phyloP scores from a whole-genome alignment of 441 rosid species.

The Arabidopsis lyrata region DNA sequence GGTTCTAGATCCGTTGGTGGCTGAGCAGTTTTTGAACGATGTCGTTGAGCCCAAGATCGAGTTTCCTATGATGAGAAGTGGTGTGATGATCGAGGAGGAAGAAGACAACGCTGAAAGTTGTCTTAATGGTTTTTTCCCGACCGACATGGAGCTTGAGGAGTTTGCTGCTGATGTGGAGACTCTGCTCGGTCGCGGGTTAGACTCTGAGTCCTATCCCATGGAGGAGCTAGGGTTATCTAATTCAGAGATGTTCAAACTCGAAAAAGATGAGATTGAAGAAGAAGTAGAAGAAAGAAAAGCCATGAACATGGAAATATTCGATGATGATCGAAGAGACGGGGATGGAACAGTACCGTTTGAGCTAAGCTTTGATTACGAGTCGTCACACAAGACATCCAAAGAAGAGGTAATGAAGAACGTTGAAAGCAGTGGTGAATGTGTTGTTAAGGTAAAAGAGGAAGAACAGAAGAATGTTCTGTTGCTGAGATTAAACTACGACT shows the following conservation, averaged over 20 bases:
- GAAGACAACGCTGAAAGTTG: conserved; percentile 50
- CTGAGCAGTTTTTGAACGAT: conserved; percentile 54
- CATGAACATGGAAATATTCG: conserved; percentile 21
- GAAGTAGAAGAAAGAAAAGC: conserved; percentile 35
- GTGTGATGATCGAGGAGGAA: conserved; percentile 29
- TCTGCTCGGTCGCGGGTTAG: conserved; percentile 79
- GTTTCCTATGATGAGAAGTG: conserved; percentile 35
- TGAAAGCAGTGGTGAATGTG: conserved; percentile 43
- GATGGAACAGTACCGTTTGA: conserved; percentile 58
- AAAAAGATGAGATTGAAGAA: conserved; percentile 55
- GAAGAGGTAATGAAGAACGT: conserved; percentile 50
- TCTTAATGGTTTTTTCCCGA: conserved; percentile 61
- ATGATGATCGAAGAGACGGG: conserved; percentile 42
- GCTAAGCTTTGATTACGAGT: conserved; percentile 71
- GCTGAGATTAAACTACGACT: conserved; percentile 72
- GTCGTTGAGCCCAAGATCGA: conserved; percentile 36
- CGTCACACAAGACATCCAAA: conserved; percentile 53
- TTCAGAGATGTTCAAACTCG: conserved; percentile 38
- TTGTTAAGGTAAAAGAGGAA: conserved; percentile 48
- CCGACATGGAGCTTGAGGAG: conserved; percentile 86
- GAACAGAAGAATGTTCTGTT: conserved; percentile 52
- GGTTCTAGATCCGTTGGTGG: conserved; percentile 62
- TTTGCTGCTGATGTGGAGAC: conserved; percentile 90
- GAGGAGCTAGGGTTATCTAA: conserved; percentile 68
- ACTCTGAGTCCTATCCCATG: conserved; percentile 68